A percentile compares a stretch with the other conserved stretches of the same genome.
These are phyloP conservation scores for Escovopsis sp. DNA, from an alignment of 2,329 filamentous ascomycete genomes.

Conservation along the genomic window DNA sequence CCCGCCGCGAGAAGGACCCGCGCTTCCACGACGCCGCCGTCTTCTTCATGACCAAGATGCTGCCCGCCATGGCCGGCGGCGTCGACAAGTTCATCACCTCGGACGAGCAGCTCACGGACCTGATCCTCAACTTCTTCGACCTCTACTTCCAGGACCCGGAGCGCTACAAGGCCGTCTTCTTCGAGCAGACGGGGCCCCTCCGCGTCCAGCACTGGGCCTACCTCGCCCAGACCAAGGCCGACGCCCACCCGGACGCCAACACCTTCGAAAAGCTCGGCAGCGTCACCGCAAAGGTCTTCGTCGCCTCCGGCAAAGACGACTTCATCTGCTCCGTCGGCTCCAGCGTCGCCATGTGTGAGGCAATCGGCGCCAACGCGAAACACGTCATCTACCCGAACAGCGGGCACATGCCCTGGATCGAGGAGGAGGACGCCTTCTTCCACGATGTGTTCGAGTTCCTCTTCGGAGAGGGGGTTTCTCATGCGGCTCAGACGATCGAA, in stretches of 20 bases:
- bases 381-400: background rate
- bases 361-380: background rate
- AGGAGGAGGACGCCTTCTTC: background rate
- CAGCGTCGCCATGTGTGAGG: background rate
- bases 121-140: background rate
- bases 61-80: background rate
- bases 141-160: background rate
- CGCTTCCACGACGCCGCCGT: background rate
- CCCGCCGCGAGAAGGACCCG: background rate
- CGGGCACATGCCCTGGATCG: conserved; percentile 4
- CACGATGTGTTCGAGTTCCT: background rate
- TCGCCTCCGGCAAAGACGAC: background rate
- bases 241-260: background rate
- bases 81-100: background rate
- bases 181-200: background rate
- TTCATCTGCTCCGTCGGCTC: background rate
- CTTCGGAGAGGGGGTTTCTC: background rate
- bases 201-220: background rate
- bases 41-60: background rate
- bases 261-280: background rate
- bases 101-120: background rate
- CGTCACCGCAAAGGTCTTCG: conserved; percentile 1
- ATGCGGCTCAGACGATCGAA: no score
- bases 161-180: background rate
- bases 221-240: background rate